A percentile compares a stretch with the other conserved stretches of the same genome.
Conservation (phyloP, 1,284 basidiomycete species). For the Naganishia cerealis region DNA sequence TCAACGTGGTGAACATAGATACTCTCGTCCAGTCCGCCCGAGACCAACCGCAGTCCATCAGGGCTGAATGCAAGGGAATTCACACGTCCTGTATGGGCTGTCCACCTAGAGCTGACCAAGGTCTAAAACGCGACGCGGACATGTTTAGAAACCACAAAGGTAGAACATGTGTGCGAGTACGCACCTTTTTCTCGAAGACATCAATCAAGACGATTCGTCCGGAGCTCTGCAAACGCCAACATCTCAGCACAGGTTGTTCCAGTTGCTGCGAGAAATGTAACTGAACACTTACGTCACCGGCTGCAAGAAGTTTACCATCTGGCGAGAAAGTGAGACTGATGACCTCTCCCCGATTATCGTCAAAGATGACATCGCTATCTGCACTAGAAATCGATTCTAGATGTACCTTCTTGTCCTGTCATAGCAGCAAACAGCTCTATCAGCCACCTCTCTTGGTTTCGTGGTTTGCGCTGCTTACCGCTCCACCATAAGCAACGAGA, state of each 20-base stretch:
- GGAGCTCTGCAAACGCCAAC: slow-evolving; percentile 37
- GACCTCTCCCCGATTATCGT: slow-evolving; percentile 70
- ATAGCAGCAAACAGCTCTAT: neutral
- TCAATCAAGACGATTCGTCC: slow-evolving; percentile 58
- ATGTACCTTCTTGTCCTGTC: slow-evolving; percentile 70
- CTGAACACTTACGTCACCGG: slow-evolving; percentile 68
- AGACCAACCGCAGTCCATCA: slow-evolving; percentile 73
- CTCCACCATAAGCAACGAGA: slow-evolving; percentile 44
- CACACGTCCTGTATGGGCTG: slow-evolving; percentile 81
- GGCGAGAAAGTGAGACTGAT: slow-evolving; percentile 78
- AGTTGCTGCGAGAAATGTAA: neutral
- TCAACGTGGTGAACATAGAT: slow-evolving; percentile 84
- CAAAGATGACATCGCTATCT: slow-evolving; percentile 56
- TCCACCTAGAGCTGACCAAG: slow-evolving; percentile 74
- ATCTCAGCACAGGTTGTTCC: neutral
- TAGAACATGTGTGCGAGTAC: slow-evolving; percentile 3
- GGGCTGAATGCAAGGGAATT: slow-evolving; percentile 75
- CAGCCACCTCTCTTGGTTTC: neutral
- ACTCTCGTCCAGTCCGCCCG: slow-evolving; percentile 86
- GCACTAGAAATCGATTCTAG: slow-evolving; percentile 51
- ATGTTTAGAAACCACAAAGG: neutral
- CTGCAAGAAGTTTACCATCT: slow-evolving; percentile 71
- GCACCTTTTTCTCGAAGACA: slow-evolving; percentile 64
- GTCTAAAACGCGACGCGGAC: slow-evolving; percentile 51
- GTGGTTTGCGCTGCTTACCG: slow-evolving; percentile 28